Percentiles rank a stretch among this genome's conserved stretches.
phyloP scores from a whole-genome alignment of 1,284 basidiomycete species.

The Ganoderma sinense region DNA sequence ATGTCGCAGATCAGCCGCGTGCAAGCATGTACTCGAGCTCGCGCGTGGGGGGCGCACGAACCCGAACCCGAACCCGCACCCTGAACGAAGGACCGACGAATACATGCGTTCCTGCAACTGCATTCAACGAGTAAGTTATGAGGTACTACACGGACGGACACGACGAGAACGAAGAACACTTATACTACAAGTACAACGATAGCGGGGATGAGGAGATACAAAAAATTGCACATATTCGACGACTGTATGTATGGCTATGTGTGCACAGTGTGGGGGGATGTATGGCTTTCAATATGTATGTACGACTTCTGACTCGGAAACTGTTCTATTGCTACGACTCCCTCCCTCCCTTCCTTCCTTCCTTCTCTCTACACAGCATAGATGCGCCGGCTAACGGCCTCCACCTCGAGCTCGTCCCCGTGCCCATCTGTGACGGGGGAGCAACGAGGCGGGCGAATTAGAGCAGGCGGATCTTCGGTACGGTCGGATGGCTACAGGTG shows the following conservation, averaged over 20 bases:
- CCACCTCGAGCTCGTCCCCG: background rate
- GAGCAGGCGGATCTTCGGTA: background rate
- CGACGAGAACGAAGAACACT: background rate
- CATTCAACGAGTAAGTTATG: background rate
- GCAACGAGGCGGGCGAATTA: background rate
- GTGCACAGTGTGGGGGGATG: background rate
- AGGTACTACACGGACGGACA: background rate
- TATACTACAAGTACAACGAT: slow-evolving; percentile 6
- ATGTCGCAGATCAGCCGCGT: background rate
- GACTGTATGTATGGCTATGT: background rate
- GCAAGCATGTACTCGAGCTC: background rate
- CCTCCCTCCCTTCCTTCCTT: too few species aligned
- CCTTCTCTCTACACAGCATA: background rate
- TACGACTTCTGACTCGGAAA: background rate
- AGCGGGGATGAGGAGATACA: background rate
- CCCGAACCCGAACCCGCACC: too few species aligned
- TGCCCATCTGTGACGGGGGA: background rate
- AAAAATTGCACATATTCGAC: background rate
- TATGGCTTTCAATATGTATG: background rate
- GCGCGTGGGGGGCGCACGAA: too few species aligned
- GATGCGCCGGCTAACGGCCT: background rate
- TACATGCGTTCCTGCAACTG: background rate
- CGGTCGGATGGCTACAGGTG: background rate
- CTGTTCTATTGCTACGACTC: background rate
- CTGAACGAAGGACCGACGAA: background rate